These are phyloP conservation scores for Eruca vesicaria DNA, from an alignment of 441 rosid genomes.

Conservation along the genomic window DNA sequence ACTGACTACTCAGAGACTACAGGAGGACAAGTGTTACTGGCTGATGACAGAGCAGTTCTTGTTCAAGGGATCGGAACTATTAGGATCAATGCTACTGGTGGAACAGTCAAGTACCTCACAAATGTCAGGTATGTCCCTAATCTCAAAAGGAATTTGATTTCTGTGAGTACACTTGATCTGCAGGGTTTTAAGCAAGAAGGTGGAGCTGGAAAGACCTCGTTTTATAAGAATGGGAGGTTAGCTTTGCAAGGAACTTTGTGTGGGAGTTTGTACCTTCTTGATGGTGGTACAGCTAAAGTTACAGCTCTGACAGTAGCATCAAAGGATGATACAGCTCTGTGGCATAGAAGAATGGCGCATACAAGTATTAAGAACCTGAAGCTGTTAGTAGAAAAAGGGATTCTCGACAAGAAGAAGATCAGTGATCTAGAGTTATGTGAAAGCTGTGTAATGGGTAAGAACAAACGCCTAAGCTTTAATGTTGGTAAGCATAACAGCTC, in stretches of 20 bases:
- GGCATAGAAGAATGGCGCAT: background rate
- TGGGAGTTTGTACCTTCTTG: background rate
- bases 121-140: background rate
- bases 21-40: background rate
- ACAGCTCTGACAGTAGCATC: background rate
- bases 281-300: background rate
- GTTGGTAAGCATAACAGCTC: background rate
- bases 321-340: background rate
- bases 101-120: background rate
- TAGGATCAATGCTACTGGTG: background rate
- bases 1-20: fast-evolving
- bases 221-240: background rate
- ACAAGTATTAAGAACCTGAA: background rate
- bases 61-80: background rate
- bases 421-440: background rate
- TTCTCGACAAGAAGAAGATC: background rate
- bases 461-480: background rate
- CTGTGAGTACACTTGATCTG: background rate
- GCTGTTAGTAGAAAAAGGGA: background rate
- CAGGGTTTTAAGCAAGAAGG: background rate
- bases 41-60: background rate
- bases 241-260: background rate
- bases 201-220: background rate
- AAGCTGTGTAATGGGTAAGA: background rate
- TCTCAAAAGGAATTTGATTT: background rate